Conservation (phyloP, 2,329 filamentous ascomycete genomes). For the Phyllosticta citrichinensis region DNA sequence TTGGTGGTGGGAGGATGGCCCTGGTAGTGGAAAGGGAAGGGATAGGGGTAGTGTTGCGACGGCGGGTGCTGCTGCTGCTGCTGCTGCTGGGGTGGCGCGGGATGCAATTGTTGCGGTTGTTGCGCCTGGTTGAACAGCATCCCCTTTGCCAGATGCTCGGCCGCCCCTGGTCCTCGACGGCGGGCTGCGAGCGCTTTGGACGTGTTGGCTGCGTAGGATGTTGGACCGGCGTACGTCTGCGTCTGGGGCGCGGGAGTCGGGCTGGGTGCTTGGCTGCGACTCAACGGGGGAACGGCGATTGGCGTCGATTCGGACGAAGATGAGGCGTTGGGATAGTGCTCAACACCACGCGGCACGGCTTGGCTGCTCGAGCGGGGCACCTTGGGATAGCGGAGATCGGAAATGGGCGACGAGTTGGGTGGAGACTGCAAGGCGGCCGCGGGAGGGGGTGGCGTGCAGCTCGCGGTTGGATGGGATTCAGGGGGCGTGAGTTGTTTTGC, state of each 20-base stretch:
- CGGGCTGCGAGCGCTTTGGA: constrained; percentile 12
- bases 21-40: not conserved
- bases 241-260: not conserved
- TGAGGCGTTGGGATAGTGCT: not conserved
- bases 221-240: not conserved
- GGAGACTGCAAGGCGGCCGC: not conserved
- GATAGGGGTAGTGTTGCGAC: not conserved
- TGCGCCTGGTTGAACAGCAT: not conserved
- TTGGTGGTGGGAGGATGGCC: not conserved
- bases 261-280: not conserved
- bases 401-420: constrained; percentile 18
- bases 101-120: not conserved
- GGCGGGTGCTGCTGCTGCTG: not conserved
- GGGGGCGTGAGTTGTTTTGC: constrained; percentile 8
- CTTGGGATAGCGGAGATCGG: constrained; percentile 37
- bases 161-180: not conserved
- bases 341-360: constrained; percentile 26
- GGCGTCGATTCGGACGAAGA: constrained; percentile 15
- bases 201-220: constrained; percentile 20
- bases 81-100: not conserved
- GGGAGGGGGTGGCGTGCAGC: constrained; percentile 19
- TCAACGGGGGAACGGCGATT: constrained; percentile 7
- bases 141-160: not conserved
- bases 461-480: constrained; percentile 35
- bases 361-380: constrained; percentile 38